Base-by-base conservation (phyloP, 257 asterid genomes). In the Rubia yunnanensis region DNA sequence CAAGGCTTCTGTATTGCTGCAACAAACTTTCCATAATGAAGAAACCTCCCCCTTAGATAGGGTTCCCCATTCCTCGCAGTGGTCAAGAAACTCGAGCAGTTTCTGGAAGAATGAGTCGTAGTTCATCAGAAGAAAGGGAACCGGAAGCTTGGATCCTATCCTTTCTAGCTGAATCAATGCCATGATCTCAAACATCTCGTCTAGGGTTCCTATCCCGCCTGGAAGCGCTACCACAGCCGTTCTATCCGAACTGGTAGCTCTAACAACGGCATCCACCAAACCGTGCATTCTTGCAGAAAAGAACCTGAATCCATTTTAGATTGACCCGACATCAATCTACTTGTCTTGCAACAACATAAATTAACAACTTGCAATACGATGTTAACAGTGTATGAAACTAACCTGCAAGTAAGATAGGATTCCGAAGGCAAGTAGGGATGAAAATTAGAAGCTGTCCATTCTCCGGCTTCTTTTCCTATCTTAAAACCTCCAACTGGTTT, bases 281-380 rank as follows among this genome's bases (percentile, higher is more conserved):
- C 97, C 97, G 50, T 92, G 99, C 75, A 89, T 92, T 77, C 97
- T 86, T 13, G 99, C 90, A 5, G 99, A 92, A 76, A 92, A 92
- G 79, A 89, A 89, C 72, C 99, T 92, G 84, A 38, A 49, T 5
- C 63, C n/a, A 63, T 26, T n/a, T 54, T 11, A 30, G 73, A 5
- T 57, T 53, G 50, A 49, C 75, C 56, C 49, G 68, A 41, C 49
- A 20, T 17, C 30, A 17, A 27, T 28, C 48, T 2, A 30, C n/a
- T n/a, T n/a, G 26, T 39, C 15, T 22, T 18, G 23, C 0, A 2
- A 65, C 23, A 36, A 11, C n/a, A 39, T 35, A 66, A 49, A n/a
- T 50, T 13, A 10, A 48, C 26, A 35, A 53, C n/a, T 13, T 36
- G 31, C 4, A 66, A 57, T 53, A 48, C n/a, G n/a, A n/a, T n/a